Base-by-base conservation (phyloP, 2,329 filamentous ascomycete genomes). In the Emergomyces pasteurianus region DNA sequence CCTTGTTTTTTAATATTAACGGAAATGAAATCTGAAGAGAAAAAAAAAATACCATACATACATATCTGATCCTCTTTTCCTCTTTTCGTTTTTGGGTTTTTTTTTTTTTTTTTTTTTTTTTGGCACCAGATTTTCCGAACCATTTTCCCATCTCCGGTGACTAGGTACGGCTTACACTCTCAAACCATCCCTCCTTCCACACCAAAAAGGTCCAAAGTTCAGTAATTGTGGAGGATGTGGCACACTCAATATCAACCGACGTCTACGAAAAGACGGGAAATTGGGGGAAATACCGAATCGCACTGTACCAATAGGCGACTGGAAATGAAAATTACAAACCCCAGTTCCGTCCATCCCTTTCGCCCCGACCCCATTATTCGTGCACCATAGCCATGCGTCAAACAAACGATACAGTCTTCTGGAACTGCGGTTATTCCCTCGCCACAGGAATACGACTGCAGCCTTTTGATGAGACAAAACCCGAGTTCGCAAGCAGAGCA, bases 1-100 rank as follows among this genome's bases (percentile, higher is more conserved):
- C n/a, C 18, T 65, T 62, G 63, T 67, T 57, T 57, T 46, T 46
- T 21, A 12, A 42, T 56, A 52, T 52, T 57, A 46, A 42, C 34
- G 31, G 50, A 54, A 54, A 54, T 38, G 50, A 54, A 38, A 54
- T 69, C 62, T 64, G 9, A 54, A 46, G 21, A n/a, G 10, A 46
- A 46, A 12, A 53, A 54, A 21, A 36, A 38, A 38, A 54, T 54
- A 54, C 50, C 50, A 23, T 38, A 54, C 31, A 54, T 36, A n/a
- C n/a, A n/a, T n/a, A 38, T 54, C 31, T 31, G 5, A 21, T 21
- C 50, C 31, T 34, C 3, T 12, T 54, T n/a, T 9, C 1, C 23
- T 31, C n/a, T n/a, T n/a, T n/a, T n/a, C n/a, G n/a, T n/a, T n/a
- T n/a, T n/a, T n/a, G n/a, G n/a, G n/a, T n/a, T n/a, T n/a, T n/a